Percentiles rank a stretch among this genome's conserved stretches.
Evolutionary conservation across 2,329 filamentous ascomycete species (phyloP).

Genomic region (Penicillium sp.): DNA sequence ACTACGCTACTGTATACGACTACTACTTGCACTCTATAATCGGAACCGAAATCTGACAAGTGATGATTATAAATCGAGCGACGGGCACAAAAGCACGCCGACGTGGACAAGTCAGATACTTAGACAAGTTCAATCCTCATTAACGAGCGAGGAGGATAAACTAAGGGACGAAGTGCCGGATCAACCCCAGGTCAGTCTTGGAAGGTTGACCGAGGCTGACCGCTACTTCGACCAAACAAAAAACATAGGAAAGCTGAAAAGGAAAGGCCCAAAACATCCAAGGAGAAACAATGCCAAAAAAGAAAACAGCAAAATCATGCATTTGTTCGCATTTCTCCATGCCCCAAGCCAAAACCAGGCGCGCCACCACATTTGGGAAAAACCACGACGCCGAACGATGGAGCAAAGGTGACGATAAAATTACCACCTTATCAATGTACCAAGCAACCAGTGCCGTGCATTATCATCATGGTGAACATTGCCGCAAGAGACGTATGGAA

Average conservation of each 20-base stretch:
- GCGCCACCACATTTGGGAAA: slow-evolving; percentile 17
- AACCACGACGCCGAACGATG: slow-evolving; percentile 26
- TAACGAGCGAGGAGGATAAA: not conserved
- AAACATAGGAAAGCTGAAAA: not conserved
- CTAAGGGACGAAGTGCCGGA: not conserved
- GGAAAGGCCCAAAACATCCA: not conserved
- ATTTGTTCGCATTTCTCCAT: slow-evolving; percentile 9
- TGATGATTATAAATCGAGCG: not conserved
- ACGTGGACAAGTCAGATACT: not conserved
- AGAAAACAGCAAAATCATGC: slow-evolving; percentile 3
- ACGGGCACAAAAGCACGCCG: not conserved
- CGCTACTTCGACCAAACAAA: not conserved
- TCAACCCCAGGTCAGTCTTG: not conserved
- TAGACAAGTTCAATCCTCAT: not conserved
- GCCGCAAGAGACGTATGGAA: slow-evolving; percentile 1
- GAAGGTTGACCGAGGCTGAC: not conserved
- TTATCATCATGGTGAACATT: slow-evolving; percentile 19
- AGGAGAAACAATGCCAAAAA: not conserved
- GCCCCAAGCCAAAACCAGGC: slow-evolving; percentile 4
- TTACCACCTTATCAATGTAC: slow-evolving; percentile 15
- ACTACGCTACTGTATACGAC: not conserved
- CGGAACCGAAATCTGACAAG: not conserved
- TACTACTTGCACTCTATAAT: not conserved
- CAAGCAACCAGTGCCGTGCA: slow-evolving; percentile 20
- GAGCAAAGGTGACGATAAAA: slow-evolving; percentile 9